Evolutionary conservation across 2,329 filamentous ascomycete genomes (phyloP).

Genomic region (Claviceps sp.): DNA sequence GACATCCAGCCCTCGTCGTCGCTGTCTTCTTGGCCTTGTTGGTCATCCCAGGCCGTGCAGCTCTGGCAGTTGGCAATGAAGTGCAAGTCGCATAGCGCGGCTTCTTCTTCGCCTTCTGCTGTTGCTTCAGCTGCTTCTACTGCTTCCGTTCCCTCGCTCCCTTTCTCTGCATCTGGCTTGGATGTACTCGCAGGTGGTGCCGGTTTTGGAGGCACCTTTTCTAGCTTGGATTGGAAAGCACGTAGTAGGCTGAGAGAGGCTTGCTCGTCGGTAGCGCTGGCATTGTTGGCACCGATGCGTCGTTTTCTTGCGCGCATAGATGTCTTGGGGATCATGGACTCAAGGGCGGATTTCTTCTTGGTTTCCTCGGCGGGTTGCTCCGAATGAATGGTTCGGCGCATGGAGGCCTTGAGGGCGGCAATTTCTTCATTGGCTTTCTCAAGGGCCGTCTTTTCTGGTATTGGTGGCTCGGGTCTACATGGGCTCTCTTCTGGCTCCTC

Average conservation of each 20-base stretch:
- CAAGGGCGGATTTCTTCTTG: slow-evolving; percentile 51
- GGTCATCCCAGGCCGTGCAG: slow-evolving; percentile 66
- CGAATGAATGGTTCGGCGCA: slow-evolving; percentile 50
- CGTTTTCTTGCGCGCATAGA: slow-evolving; percentile 60
- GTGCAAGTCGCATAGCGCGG: slow-evolving; percentile 75
- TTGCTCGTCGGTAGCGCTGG: slow-evolving; percentile 42
- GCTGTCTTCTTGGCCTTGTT: slow-evolving; percentile 43
- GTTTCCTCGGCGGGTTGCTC: slow-evolving; percentile 35
- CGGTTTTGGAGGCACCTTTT: slow-evolving; percentile 34
- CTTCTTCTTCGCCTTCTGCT: slow-evolving; percentile 44
- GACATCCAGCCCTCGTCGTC: slow-evolving; percentile 69
- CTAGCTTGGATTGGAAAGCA: slow-evolving; percentile 68
- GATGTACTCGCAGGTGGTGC: slow-evolving; percentile 23
- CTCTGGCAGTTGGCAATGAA: slow-evolving; percentile 94
- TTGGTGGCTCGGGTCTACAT: slow-evolving; percentile 15
- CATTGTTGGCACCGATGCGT: slow-evolving; percentile 40
- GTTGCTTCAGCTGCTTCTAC: slow-evolving; percentile 2
- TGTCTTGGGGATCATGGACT: slow-evolving; percentile 60
- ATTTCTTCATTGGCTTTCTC: slow-evolving; percentile 70
- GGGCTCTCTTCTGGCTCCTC: slow-evolving; percentile 11
- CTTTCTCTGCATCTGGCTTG: slow-evolving; percentile 19
- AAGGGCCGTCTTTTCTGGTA: slow-evolving; percentile 35
- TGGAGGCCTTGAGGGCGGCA: slow-evolving; percentile 65
- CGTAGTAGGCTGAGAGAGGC: slow-evolving; percentile 58
- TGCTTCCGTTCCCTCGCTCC: neutral